Conservation (phyloP, 306 rosid species). For the Citrullus colocynthis region DNA sequence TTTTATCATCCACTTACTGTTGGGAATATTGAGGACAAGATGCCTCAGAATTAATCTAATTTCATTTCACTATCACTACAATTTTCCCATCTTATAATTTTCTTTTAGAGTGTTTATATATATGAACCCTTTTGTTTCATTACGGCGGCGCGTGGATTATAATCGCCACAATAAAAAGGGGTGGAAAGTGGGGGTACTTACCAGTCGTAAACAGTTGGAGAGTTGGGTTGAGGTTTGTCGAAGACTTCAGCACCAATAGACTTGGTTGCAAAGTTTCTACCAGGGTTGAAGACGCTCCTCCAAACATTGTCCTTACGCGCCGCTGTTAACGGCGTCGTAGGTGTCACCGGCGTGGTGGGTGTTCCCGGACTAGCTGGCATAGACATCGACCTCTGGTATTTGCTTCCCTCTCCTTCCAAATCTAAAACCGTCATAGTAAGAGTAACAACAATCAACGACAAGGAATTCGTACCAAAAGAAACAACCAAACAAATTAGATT, state of each 20-base stretch:
- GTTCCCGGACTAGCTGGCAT: constrained; percentile 32
- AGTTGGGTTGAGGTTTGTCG: constrained; percentile 78
- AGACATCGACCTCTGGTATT: constrained; percentile 22
- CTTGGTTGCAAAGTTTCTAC: constrained; percentile 71
- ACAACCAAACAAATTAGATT: not conserved
- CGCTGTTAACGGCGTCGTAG: constrained; percentile 31
- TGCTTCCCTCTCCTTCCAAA: constrained; percentile 36
- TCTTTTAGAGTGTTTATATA: not conserved
- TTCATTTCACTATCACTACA: not conserved
- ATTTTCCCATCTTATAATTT: not conserved
- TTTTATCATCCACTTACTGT: not conserved
- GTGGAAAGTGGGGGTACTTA: constrained; percentile 3
- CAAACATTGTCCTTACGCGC: constrained; percentile 64
- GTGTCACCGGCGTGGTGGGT: constrained; percentile 10
- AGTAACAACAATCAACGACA: not conserved
- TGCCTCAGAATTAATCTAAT: not conserved
- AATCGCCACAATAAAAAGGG: not conserved
- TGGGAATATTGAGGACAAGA: not conserved
- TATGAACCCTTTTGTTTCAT: not conserved
- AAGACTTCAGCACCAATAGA: constrained; percentile 52
- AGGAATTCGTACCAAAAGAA: not conserved
- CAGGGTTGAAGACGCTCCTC: constrained; percentile 98
- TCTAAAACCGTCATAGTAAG: not conserved
- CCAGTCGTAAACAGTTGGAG: constrained; percentile 98
- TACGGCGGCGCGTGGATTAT: not conserved